These are phyloP conservation scores for Talaromyces sp. DNA, from an alignment of 2,329 filamentous ascomycete species.

Conservation along the genomic window DNA sequence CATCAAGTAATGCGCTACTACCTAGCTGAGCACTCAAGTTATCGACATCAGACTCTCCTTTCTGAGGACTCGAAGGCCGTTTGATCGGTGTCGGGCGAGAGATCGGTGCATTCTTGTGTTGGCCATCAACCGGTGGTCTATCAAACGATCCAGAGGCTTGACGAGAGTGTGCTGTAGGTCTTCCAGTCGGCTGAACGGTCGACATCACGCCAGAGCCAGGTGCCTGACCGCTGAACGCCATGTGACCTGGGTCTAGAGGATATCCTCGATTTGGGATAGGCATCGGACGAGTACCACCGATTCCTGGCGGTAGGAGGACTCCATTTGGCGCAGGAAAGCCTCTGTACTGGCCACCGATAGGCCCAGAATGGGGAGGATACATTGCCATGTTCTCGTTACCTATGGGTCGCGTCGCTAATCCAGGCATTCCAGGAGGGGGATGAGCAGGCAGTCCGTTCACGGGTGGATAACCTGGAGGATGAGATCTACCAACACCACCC, in stretches of 20 bases:
- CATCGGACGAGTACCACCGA: slow-evolving; percentile 57
- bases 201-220: slow-evolving; percentile 30
- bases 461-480: slow-evolving; percentile 48
- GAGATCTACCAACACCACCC: slow-evolving; percentile 60
- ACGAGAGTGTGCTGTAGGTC: slow-evolving; percentile 61
- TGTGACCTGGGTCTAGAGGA: slow-evolving; percentile 22
- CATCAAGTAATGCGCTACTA: slow-evolving; percentile 79
- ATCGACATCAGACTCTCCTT: slow-evolving; percentile 59
- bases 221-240: slow-evolving; percentile 42
- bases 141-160: slow-evolving; percentile 67
- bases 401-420: slow-evolving; percentile 54
- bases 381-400: slow-evolving; percentile 51
- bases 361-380: slow-evolving; percentile 51
- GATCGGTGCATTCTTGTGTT: slow-evolving; percentile 66
- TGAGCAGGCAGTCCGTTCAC: slow-evolving; percentile 54
- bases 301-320: slow-evolving; percentile 55
- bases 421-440: slow-evolving; percentile 52
- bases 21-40: slow-evolving; percentile 76
- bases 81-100: slow-evolving; percentile 83
- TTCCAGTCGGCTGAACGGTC: slow-evolving; percentile 23
- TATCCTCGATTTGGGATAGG: slow-evolving; percentile 53
- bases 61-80: slow-evolving; percentile 66
- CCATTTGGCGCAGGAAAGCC: slow-evolving; percentile 51
- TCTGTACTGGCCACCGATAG: slow-evolving; percentile 55
- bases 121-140: slow-evolving; percentile 57